Conservation (phyloP, 2,329 filamentous ascomycete genomes). For the Leptographium procerum region DNA sequence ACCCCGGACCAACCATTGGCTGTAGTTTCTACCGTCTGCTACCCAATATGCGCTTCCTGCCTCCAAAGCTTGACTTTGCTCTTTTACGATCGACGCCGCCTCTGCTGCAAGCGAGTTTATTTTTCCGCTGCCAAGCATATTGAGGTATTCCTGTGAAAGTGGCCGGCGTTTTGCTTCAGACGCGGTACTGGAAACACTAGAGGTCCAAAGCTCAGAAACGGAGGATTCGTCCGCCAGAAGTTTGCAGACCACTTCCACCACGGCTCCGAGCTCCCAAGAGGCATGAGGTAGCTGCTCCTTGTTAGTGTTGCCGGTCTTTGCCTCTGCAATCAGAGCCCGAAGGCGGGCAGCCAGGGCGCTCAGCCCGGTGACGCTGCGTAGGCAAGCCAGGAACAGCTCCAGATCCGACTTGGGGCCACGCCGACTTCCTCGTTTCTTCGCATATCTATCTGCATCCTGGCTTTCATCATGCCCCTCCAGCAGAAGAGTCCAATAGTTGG, state of each 20-base stretch:
- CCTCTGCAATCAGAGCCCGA: conserved; percentile 45
- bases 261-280: conserved; percentile 29
- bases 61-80: conserved; percentile 12
- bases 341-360: conserved; percentile 67
- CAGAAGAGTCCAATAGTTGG: conserved; percentile 69
- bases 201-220: conserved; percentile 27
- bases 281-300: conserved; percentile 18
- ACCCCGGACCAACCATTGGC: conserved; percentile 59
- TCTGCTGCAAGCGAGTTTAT: conserved; percentile 41
- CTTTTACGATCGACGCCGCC: conserved; percentile 38
- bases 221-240: conserved; percentile 28
- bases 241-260: conserved; percentile 31
- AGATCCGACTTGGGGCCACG: conserved; percentile 22
- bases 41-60: conserved; percentile 39
- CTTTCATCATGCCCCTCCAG: conserved; percentile 27
- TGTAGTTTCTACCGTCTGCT: conserved; percentile 51
- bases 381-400: conserved; percentile 46
- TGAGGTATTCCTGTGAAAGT: conserved; percentile 31
- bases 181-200: conserved; percentile 12
- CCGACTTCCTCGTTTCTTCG: conserved; percentile 6
- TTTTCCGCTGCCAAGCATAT: conserved; percentile 35
- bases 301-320: conserved; percentile 22
- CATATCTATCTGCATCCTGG: conserved; percentile 1
- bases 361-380: conserved; percentile 65
- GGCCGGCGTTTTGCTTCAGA: conserved; percentile 19